Percentiles rank a stretch among this genome's conserved stretches.
Evolutionary conservation across 2,329 filamentous ascomycete genomes (phyloP).

Genomic region (Keithomyces neogunnii): DNA sequence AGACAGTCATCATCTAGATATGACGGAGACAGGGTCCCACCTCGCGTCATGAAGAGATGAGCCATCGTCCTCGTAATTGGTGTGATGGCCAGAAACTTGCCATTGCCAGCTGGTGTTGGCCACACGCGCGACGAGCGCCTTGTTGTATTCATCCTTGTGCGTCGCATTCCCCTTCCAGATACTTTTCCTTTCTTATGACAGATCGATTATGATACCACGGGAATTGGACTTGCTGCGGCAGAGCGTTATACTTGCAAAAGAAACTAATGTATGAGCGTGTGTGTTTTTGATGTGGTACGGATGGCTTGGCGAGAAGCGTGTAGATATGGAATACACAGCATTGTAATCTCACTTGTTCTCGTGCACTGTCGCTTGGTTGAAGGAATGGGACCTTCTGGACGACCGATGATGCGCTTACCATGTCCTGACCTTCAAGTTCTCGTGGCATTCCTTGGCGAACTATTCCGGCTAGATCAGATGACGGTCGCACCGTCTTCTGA

Average conservation of each 20-base stretch:
- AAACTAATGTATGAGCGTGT: neutral
- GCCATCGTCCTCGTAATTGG: neutral
- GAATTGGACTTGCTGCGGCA: neutral
- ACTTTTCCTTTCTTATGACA: neutral
- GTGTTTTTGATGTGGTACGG: neutral
- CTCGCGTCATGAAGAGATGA: constrained; percentile 23
- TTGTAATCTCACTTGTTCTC: too few species aligned
- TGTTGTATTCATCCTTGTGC: neutral
- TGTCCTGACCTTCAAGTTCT: too few species aligned
- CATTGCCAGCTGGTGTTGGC: neutral
- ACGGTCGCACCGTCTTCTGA: too few species aligned
- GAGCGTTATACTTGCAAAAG: neutral
- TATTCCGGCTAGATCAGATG: too few species aligned
- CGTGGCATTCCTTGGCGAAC: too few species aligned
- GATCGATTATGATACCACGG: neutral
- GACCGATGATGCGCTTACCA: too few species aligned
- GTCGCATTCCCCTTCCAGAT: too few species aligned
- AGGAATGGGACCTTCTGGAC: too few species aligned
- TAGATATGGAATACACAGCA: too few species aligned
- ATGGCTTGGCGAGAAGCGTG: neutral
- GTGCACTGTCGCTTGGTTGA: too few species aligned
- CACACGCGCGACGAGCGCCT: neutral
- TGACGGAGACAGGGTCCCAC: constrained; percentile 26
- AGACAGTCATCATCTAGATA: constrained; percentile 17
- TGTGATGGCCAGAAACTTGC: too few species aligned